phyloP scores from a whole-genome alignment of 371 early-diverging fungal genomes.

The Rozella allomycis region DNA sequence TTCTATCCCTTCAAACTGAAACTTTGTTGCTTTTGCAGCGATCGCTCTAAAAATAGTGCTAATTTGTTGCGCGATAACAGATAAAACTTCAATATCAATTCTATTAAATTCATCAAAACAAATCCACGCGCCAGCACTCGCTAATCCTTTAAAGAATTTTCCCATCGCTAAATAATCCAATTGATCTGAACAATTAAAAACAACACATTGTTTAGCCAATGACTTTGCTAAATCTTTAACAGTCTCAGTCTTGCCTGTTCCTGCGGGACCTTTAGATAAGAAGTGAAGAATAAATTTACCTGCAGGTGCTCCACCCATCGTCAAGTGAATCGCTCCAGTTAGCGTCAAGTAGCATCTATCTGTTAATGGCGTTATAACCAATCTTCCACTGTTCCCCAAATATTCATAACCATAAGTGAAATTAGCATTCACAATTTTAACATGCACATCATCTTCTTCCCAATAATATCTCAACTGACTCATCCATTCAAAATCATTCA shows the following conservation, averaged over 20 bases:
- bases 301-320: constrained; percentile 37
- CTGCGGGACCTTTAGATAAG: constrained; percentile 28
- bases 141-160: constrained; percentile 34
- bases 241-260: constrained; percentile 37
- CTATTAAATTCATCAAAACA: constrained; percentile 41
- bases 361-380: constrained; percentile 31
- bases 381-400: constrained; percentile 29
- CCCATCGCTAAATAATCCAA: constrained; percentile 36
- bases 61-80: constrained; percentile 35
- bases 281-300: too few species aligned
- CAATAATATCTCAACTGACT: constrained; percentile 35
- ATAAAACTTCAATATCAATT: constrained; percentile 31
- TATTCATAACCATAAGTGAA: constrained; percentile 32
- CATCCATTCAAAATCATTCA: constrained; percentile 37
- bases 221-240: constrained; percentile 34
- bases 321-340: constrained; percentile 30
- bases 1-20: constrained; percentile 33
- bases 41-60: constrained; percentile 31
- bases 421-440: constrained; percentile 31
- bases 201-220: constrained; percentile 36
- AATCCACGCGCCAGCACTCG: constrained; percentile 31
- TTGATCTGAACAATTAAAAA: constrained; percentile 37
- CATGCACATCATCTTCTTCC: constrained; percentile 27
- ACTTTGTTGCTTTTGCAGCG: constrained; percentile 17
- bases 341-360: constrained; percentile 30